These are phyloP conservation scores for Ulmus americana DNA, from an alignment of 331 rosid species.

Conservation along the genomic window DNA sequence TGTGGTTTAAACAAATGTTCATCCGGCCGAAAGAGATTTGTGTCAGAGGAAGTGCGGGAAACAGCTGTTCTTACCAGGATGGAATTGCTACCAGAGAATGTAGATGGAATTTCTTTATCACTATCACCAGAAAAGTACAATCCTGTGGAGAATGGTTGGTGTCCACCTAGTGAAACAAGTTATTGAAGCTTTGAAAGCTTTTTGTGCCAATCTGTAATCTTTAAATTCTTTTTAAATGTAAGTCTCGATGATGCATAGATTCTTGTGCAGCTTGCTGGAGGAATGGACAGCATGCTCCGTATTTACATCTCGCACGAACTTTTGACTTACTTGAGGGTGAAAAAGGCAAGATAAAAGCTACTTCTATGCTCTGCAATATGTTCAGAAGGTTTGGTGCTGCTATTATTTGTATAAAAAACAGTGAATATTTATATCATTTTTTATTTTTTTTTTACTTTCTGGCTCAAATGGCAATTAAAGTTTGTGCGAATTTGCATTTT, in stretches of 20 bases:
- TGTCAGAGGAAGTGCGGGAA: slow-evolving; percentile 24
- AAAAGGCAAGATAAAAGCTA: slow-evolving; percentile 82
- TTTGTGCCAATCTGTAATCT: slow-evolving; percentile 5
- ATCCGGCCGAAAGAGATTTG: slow-evolving; percentile 30
- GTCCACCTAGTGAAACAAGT: slow-evolving; percentile 13
- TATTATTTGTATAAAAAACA: slow-evolving; percentile 1
- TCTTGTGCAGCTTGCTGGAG: slow-evolving; percentile 72
- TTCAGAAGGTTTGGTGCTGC: slow-evolving; percentile 63
- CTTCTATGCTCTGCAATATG: slow-evolving; percentile 85
- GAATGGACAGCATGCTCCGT: slow-evolving; percentile 73
- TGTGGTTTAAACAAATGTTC: slow-evolving; percentile 19
- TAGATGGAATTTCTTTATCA: slow-evolving; percentile 43
- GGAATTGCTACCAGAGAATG: slow-evolving; percentile 34
- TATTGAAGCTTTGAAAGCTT: slow-evolving; percentile 17
- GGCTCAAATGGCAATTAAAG: too few species aligned
- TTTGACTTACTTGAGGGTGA: slow-evolving; percentile 72
- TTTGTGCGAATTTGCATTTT: too few species aligned
- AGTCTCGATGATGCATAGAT: slow-evolving; percentile 21
- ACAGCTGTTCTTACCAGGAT: slow-evolving; percentile 34
- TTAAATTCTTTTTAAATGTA: slow-evolving; percentile 15
- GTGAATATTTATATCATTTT: neutral
- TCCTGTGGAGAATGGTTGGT: slow-evolving; percentile 74
- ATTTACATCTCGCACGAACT: slow-evolving; percentile 81
- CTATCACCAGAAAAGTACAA: slow-evolving; percentile 65
- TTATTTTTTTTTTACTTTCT: neutral